Conservation (phyloP, 129 eudicot species). For the Lonicera japonica region DNA sequence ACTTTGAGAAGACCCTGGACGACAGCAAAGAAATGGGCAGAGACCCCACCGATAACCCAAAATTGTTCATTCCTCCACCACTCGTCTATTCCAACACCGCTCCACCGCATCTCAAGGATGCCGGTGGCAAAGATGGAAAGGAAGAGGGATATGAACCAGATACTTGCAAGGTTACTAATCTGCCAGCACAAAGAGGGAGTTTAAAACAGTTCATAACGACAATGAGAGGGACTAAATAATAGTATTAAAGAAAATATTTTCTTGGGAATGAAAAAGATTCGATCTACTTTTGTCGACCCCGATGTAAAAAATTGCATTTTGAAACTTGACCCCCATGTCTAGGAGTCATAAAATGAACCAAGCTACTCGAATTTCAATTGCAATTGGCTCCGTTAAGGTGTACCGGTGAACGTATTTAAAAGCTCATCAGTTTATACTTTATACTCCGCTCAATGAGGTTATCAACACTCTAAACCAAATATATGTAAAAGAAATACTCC, state of each 20-base stretch:
- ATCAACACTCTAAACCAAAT: too few species aligned
- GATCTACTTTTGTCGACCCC: background rate
- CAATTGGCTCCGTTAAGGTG: too few species aligned
- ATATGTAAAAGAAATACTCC: too few species aligned
- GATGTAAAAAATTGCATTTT: background rate
- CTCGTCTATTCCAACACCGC: slow-evolving; percentile 87
- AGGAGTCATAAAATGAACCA: background rate
- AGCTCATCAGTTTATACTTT: too few species aligned
- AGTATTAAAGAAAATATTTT: background rate
- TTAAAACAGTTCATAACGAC: background rate
- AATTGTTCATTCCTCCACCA: slow-evolving; percentile 98
- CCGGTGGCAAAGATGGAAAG: slow-evolving; percentile 90
- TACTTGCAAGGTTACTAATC: slow-evolving; percentile 86
- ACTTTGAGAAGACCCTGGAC: slow-evolving; percentile 86
- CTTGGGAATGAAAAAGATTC: background rate
- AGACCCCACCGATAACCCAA: slow-evolving; percentile 94
- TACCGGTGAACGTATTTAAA: too few species aligned
- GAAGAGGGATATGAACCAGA: slow-evolving; percentile 87
- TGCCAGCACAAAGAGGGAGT: slow-evolving; percentile 18
- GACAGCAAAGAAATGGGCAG: slow-evolving; percentile 80
- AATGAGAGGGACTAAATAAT: slow-evolving; percentile 2
- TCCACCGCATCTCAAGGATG: slow-evolving; percentile 92
- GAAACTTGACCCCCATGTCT: background rate
- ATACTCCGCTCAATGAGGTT: too few species aligned
- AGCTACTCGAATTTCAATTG: too few species aligned